Evolutionary conservation across 371 early-diverging fungal species (phyloP).

Genomic region (Haplosporangium sp.): DNA sequence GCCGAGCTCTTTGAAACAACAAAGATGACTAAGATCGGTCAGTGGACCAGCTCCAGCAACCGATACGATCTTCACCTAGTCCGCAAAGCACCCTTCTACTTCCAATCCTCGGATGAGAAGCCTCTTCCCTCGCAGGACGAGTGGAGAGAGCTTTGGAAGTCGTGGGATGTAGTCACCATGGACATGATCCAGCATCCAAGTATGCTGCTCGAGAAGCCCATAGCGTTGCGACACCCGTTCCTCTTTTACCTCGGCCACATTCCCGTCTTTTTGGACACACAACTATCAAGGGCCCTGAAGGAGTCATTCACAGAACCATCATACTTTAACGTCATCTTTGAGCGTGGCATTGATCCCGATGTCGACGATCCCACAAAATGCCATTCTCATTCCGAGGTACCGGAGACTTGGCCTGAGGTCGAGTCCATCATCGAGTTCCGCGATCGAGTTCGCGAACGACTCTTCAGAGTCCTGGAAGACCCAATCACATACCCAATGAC

Average conservation of each 20-base stretch:
- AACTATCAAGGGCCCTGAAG: conserved; percentile 69
- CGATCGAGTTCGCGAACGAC: conserved; percentile 68
- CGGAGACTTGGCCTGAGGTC: conserved; percentile 79
- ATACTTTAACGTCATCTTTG: conserved; percentile 81
- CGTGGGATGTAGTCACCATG: conserved; percentile 80
- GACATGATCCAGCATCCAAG: conserved; percentile 67
- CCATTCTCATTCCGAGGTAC: conserved; percentile 86
- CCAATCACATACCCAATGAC: conserved; percentile 54
- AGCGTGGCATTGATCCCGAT: conserved; percentile 95
- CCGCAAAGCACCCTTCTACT: conserved; percentile 75
- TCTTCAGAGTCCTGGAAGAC: conserved; percentile 60
- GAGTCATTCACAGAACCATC: conserved; percentile 71
- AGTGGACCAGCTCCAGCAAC: conserved; percentile 71
- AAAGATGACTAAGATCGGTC: conserved; percentile 63
- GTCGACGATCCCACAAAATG: conserved; percentile 82
- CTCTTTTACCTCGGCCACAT: conserved; percentile 94
- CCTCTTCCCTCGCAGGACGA: conserved; percentile 58
- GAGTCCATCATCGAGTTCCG: conserved; percentile 74
- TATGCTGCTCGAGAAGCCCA: conserved; percentile 78
- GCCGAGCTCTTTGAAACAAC: conserved; percentile 65
- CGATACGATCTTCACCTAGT: conserved; percentile 81
- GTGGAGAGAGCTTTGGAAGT: conserved; percentile 84
- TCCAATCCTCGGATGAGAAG: conserved; percentile 45
- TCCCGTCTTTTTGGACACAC: conserved; percentile 89
- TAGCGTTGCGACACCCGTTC: conserved; percentile 87